Base-by-base conservation (phyloP, 2,329 filamentous ascomycete species). In the Ceratocystis colombiana region DNA sequence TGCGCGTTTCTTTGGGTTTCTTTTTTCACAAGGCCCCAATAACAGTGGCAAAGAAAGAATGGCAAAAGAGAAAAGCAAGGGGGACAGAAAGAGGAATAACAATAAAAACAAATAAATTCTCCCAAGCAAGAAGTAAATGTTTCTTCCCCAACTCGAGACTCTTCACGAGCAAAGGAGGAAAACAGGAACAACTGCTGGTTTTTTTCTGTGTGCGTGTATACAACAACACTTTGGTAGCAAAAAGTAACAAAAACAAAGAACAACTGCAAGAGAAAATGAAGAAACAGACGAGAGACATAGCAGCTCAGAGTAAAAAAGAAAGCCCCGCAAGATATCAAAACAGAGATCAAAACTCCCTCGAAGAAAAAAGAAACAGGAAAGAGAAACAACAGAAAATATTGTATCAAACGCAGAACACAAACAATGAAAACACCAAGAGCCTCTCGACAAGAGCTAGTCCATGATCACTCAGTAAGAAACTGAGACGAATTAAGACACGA, bases 361-460 rank as follows among this genome's bases (percentile, higher is more conserved):
- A 63, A 33, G 41, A 53, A 53, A 66, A 73, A 72, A 75, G 67
- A 41, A 12, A 63, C 65, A 62, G 66, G 67, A 71, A 75, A 71
- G 33, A 45, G 50, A 62, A 55, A 61, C 66, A 25, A 44, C 64
- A 65, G 67, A 64, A 61, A 59, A 68, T 33, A 66, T 61, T 65
- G 57, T 69, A 66, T 65, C 66, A 55, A 53, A 22, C 25, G 28
- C 59, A 65, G 15, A 37, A 45, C 17, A 41, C 17, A 37, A 17
- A 61, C 5, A 61, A 37, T 20, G 57, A 46, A 41, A 50, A 71
- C 70, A 68, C 25, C 28, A 53, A 63, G 33, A 41, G 8, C n/a
- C 33, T 63, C 12, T 63, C 1, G 37, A 41, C 37, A 3, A 3
- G 10, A 41, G 37, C 12, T 4, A 12, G 37, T 41, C 37, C 10